phyloP scores from a whole-genome alignment of 1,284 basidiomycete genomes.

The Cutaneotrichosporon cutaneum region DNA sequence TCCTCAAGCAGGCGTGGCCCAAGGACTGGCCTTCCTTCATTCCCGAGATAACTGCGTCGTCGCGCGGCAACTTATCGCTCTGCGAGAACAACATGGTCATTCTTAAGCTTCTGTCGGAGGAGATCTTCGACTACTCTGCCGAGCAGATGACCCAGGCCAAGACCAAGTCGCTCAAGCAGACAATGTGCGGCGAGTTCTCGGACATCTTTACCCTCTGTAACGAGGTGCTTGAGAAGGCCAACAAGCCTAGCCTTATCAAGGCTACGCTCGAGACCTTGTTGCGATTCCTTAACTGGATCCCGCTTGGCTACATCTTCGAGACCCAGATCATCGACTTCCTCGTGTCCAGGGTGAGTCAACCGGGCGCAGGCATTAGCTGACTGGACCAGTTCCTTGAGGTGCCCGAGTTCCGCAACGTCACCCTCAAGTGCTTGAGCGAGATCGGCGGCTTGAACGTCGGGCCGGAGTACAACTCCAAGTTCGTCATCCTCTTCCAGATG shows the following conservation, averaged over 20 bases:
- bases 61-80: constrained; percentile 90
- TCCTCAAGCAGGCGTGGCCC: constrained; percentile 99
- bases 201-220: constrained; percentile 95
- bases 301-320: constrained; percentile 98
- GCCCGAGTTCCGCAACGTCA: constrained; percentile 95
- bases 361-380: neutral
- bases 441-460: constrained; percentile 92
- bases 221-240: constrained; percentile 96
- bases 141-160: constrained; percentile 99
- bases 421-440: constrained; percentile 96
- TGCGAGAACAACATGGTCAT: constrained; percentile 99
- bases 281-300: constrained; percentile 99
- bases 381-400: constrained; percentile 89
- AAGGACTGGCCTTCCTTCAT: constrained; percentile 99
- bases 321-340: constrained; percentile 96
- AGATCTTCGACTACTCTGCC: constrained; percentile 98
- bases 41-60: constrained; percentile 94
- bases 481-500: constrained; percentile 95
- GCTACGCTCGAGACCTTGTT: constrained; percentile 94
- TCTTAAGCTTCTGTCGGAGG: constrained; percentile 93
- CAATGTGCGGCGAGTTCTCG: constrained; percentile 95
- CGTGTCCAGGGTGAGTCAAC: constrained; percentile 60
- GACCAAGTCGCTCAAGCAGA: constrained; percentile 95
- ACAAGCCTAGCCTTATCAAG: constrained; percentile 92
- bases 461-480: constrained; percentile 98